Conservation (phyloP, 2,329 filamentous ascomycete species). For the Xylaria sp. region DNA sequence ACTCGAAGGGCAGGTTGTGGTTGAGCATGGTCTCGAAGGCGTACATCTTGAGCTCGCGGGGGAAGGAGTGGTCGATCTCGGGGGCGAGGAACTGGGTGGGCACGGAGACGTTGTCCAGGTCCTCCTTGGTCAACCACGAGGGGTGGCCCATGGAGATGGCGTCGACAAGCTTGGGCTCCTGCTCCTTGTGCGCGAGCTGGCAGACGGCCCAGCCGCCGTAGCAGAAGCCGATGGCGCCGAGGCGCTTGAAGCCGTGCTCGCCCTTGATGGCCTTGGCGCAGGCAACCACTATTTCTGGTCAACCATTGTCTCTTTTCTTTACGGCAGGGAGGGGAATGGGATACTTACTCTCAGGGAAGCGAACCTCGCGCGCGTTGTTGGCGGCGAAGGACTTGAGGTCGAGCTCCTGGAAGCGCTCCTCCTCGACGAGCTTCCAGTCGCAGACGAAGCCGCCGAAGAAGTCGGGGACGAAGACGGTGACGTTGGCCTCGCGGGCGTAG, state of each 20-base stretch:
- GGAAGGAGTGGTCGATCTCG: conserved; percentile 40
- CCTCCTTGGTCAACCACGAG: conserved; percentile 35
- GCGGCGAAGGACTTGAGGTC: conserved; percentile 35
- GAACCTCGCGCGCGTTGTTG: conserved; percentile 35
- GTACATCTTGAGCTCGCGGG: conserved; percentile 42
- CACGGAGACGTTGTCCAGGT: conserved; percentile 40
- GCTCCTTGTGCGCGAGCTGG: conserved; percentile 34
- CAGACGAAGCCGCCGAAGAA: conserved; percentile 36
- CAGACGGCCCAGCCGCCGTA: conserved; percentile 44
- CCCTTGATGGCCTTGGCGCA: conserved; percentile 33
- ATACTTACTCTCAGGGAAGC: conserved; percentile 32
- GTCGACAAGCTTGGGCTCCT: conserved; percentile 37
- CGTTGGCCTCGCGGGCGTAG: conserved; percentile 40
- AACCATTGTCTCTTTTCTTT: no score
- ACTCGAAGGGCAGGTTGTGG: conserved; percentile 40
- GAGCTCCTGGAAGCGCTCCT: conserved; percentile 31
- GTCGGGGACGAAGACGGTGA: conserved; percentile 42
- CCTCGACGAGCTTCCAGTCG: conserved; percentile 24
- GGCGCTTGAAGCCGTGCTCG: conserved; percentile 29
- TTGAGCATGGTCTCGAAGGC: conserved; percentile 36
- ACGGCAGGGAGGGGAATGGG: no score
- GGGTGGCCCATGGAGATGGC: conserved; percentile 40
- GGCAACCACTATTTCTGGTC: conserved; percentile 24
- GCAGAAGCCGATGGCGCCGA: conserved; percentile 42
- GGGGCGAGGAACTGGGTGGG: conserved; percentile 40